Base-by-base conservation (phyloP, 768 basidiomycete genomes). In the Paxillus ammoniavirescens region DNA sequence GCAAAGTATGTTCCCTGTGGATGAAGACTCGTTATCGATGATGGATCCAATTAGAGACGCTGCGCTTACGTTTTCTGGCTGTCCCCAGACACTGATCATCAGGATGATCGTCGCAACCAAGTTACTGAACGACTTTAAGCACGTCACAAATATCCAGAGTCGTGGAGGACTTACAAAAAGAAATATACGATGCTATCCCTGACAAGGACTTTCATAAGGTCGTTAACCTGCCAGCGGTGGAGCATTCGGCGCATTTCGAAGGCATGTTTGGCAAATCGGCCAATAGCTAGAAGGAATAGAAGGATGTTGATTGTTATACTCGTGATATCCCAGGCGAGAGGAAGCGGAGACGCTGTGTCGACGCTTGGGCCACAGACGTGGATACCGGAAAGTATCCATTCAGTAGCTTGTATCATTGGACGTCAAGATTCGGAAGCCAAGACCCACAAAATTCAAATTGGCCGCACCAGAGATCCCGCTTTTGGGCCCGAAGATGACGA, bases 171-270 rank as follows among this genome's bases (percentile, higher is more conserved):
- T 31, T 26, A 65, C 63, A 65, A 21, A 21, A 54, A 54, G 53
- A 57, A 61, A 7, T 59, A 62, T 41, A 62, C 3, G 30, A 55
- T 64, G 41, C 52, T 65, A 28, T 64, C 63, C 23, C 47, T 41
- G 14, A 50, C 49, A 37, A 64, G 57, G 26, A 59, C 47, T 31
- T 43, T 41, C 57, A 64, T 56, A 28, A 64, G 15, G 15, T 54
- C 63, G 44, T 40, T 46, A 2, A 53, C 44, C 8, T 43, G 52
- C 56, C 63, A 61, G 15, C 38, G 31, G 38, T 38, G 8, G 17
- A 50, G 13, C 52, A 54, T 52, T 6, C 40, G 53, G 14, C 44
- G 43, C 49, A 49, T 54, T 2, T 57, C 53, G 0, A 57, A 2
- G 15, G 55, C 57, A 6, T 57, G 57, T 9, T 55, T 58, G 43